A percentile compares a stretch with the other conserved stretches of the same genome.
Evolutionary conservation across 78 protist species (phyloP).

Genomic region (Cavenderia fasciculata): DNA sequence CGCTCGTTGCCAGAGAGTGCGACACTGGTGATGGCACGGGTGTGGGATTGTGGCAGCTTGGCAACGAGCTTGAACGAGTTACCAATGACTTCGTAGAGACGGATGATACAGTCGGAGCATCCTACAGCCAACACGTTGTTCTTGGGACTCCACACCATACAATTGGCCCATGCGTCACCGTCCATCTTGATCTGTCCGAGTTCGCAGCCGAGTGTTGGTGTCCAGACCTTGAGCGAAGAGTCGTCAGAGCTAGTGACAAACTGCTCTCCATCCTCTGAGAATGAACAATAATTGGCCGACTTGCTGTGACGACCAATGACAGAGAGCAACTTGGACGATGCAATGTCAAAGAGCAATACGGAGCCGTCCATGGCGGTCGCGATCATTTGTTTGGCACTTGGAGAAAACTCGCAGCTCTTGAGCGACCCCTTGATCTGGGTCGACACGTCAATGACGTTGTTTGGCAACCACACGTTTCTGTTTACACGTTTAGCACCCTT

Average conservation of each 20-base stretch:
- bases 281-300: slow-evolving; percentile 56
- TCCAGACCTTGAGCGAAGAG: slow-evolving; percentile 49
- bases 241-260: slow-evolving; percentile 65
- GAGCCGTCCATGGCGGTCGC: slow-evolving; percentile 69
- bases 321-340: slow-evolving; percentile 11
- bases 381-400: slow-evolving; percentile 45
- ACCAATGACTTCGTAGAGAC: slow-evolving; percentile 29
- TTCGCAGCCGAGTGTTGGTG: slow-evolving; percentile 30
- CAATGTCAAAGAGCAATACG: slow-evolving; percentile 29
- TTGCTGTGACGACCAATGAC: slow-evolving; percentile 39
- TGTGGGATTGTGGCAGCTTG: slow-evolving; percentile 23
- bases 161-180: slow-evolving; percentile 26
- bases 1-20: slow-evolving; percentile 8
- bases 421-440: neutral
- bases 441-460: slow-evolving; percentile 19
- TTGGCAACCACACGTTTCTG: too few species aligned
- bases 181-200: neutral
- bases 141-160: slow-evolving; percentile 32
- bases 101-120: slow-evolving; percentile 57
- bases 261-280: slow-evolving; percentile 57
- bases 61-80: neutral
- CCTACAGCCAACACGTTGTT: slow-evolving; percentile 46
- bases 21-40: slow-evolving; percentile 37
- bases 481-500: neutral
- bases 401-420: slow-evolving; percentile 45